phyloP scores from a whole-genome alignment of 2,329 filamentous ascomycete genomes.

The Scedosporium aurantiacum region DNA sequence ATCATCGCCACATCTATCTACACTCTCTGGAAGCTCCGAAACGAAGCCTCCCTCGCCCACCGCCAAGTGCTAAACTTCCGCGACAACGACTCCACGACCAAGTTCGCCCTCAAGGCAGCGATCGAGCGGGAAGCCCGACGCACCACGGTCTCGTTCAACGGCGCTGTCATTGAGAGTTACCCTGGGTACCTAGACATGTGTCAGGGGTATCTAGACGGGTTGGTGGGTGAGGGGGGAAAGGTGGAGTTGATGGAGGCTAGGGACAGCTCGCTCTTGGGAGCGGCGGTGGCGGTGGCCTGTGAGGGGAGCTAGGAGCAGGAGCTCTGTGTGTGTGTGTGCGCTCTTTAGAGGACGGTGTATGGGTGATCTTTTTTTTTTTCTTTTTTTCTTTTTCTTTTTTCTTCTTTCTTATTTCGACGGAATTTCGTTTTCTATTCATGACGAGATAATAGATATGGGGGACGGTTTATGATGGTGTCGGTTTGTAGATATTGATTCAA shows the following conservation, averaged over 20 bases:
- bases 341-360: too few species aligned
- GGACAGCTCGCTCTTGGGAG: constrained; percentile 66
- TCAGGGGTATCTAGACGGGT: constrained; percentile 51
- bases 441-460: background rate
- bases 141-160: constrained; percentile 65
- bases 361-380: too few species aligned
- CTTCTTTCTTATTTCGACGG: too few species aligned
- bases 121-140: constrained; percentile 39
- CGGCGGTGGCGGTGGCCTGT: constrained; percentile 56
- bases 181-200: constrained; percentile 52
- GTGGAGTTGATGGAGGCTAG: constrained; percentile 57
- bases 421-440: background rate
- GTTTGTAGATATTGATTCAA: background rate
- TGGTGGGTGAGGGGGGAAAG: constrained; percentile 30
- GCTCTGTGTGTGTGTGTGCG: background rate
- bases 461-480: background rate
- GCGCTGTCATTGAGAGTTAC: constrained; percentile 70
- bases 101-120: constrained; percentile 23
- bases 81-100: constrained; percentile 14
- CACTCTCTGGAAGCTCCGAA: constrained; percentile 46
- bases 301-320: constrained; percentile 15
- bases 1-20: constrained; percentile 48
- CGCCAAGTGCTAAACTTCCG: constrained; percentile 17
- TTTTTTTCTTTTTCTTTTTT: too few species aligned
- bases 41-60: constrained; percentile 31